Evolutionary conservation across 179 eudicot genomes (phyloP).

Genomic region (Corrigiola litoralis): DNA sequence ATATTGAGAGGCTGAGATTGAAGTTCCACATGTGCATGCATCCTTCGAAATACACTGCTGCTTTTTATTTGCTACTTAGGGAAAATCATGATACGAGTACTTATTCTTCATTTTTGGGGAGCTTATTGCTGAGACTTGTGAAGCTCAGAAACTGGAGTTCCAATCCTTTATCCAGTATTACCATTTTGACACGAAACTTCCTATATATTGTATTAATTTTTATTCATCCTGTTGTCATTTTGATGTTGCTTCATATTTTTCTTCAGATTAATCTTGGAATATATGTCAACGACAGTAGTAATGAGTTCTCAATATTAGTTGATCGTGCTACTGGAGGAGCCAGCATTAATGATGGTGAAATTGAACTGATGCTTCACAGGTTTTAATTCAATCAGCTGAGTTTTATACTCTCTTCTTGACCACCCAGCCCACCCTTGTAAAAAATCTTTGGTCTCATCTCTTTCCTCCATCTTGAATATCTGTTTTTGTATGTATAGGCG

Average conservation of each 20-base stretch:
- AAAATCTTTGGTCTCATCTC: background rate
- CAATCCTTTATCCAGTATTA: background rate
- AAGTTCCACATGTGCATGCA: too few species aligned
- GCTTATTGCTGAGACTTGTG: too few species aligned
- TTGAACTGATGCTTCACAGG: conserved; percentile 96
- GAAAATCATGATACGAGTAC: too few species aligned
- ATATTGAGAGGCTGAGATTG: too few species aligned
- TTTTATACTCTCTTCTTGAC: background rate
- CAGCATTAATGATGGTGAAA: conserved; percentile 77
- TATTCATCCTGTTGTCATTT: background rate
- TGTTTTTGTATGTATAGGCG: conserved; percentile 46
- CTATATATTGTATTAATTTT: background rate
- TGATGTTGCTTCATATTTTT: background rate
- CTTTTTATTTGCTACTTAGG: too few species aligned
- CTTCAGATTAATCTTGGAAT: conserved; percentile 86
- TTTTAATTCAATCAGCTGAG: conserved; percentile 19
- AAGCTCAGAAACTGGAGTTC: too few species aligned
- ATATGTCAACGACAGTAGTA: conserved; percentile 42
- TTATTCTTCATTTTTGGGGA: too few species aligned
- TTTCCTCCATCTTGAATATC: background rate
- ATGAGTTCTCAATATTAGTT: conserved; percentile 82
- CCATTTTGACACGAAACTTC: background rate
- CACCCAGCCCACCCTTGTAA: background rate
- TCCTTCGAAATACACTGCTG: too few species aligned
- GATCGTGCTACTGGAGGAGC: conserved; percentile 92